Base-by-base conservation (phyloP, 768 basidiomycete genomes). In the Pleurotus giganteus region DNA sequence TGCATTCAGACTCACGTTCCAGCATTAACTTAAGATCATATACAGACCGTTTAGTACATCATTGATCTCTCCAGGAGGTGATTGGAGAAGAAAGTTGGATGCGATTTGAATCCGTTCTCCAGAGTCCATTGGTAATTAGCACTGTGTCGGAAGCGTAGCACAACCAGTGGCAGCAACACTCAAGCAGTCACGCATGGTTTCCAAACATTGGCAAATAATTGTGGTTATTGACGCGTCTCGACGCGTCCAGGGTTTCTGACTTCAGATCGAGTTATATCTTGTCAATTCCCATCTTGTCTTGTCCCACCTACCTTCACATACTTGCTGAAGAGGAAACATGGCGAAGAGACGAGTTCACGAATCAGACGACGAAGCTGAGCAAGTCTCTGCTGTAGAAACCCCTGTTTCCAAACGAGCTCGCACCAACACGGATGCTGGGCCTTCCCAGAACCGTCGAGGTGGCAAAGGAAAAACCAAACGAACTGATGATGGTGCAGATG, bases 21-120 rank as follows among this genome's bases (percentile, higher is more conserved):
- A 47, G 17, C 21, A 41, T 36, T n/a, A 43, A 59, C 54, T 46
- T 54, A 26, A 34, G 39, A 45, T 19, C 44, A 54, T 37, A 27
- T 41, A 57, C 45, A n/a, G 42, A 91, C 93, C 94, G 63, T 91
- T 91, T 52, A 98, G 76, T 15, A 97, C 94, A 73, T 98, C 95
- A 69, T 96, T 97, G 60, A 98, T 94, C 75, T 98, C 91, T 42
- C 95, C 95, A 0, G 95, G 95, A 23, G 95, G 95, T 1, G 92
- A 86, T 67, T 97, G 95, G 0, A 91, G 78, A 27, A 98, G 75
- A 63, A 97, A 91, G 28, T 77, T 77, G 23, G 89, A 85, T 21
- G 89, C 94, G 6, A 81, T 79, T 63, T 83, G 74, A 43, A 91
- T 83, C 26, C 86, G 83, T 64, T 88, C 84, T 50, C 74, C 70